These are phyloP conservation scores for Russula abietina DNA, from an alignment of 768 basidiomycete genomes.

Conservation along the genomic window DNA sequence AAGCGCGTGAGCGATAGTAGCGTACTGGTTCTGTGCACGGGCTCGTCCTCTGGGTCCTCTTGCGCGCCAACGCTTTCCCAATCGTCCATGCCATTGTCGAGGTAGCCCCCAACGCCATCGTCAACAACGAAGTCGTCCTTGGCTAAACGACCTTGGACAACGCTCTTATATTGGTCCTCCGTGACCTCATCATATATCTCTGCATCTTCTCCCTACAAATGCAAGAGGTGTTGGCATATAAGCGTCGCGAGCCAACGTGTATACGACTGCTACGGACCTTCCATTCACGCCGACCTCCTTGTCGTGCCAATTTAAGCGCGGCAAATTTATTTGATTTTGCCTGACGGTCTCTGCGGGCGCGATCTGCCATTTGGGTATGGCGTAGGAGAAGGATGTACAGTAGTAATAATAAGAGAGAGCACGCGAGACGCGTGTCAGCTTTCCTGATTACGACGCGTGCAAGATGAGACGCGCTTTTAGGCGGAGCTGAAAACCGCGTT, in stretches of 20 bases:
- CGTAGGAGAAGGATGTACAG: neutral
- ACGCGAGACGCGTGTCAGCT: conserved; percentile 5
- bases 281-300: conserved; percentile 45
- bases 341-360: conserved; percentile 28
- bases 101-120: conserved; percentile 85
- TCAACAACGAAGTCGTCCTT: conserved; percentile 94
- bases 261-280: conserved; percentile 32
- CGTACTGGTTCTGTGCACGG: conserved; percentile 32
- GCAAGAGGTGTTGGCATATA: conserved; percentile 25
- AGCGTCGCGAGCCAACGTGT: conserved; percentile 9
- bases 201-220: conserved; percentile 46
- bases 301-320: conserved; percentile 47
- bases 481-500: conserved; percentile 31
- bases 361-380: conserved; percentile 31
- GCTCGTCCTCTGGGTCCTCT: conserved; percentile 33
- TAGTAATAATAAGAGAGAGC: neutral
- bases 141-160: conserved; percentile 78
- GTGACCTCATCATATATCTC: conserved; percentile 84
- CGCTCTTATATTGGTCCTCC: conserved; percentile 80
- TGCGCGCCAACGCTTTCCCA: conserved; percentile 65
- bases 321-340: conserved; percentile 44
- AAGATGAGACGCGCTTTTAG: conserved; percentile 27
- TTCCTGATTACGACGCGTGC: conserved; percentile 22
- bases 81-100: conserved; percentile 96
- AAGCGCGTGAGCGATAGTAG: conserved; percentile 1